A percentile compares a stretch with the other conserved stretches of the same genome.
Conservation (phyloP, 2,329 filamentous ascomycete species). For the Scedosporium minutisporum region DNA sequence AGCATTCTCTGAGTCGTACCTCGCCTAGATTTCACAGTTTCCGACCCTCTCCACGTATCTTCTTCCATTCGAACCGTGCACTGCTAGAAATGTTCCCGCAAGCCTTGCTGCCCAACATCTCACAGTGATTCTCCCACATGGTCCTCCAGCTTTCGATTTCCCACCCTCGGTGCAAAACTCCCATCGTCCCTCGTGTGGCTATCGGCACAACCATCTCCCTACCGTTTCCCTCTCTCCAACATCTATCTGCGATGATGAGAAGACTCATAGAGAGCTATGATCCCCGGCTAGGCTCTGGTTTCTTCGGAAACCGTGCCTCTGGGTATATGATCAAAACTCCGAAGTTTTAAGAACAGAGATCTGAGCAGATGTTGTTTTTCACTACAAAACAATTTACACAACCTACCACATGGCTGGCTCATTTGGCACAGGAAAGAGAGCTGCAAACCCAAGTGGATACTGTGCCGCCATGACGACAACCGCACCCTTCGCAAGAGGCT, state of each 20-base stretch:
- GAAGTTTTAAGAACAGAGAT: conserved; percentile 37
- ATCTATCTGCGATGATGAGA: conserved; percentile 10
- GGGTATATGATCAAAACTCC: conserved; percentile 6
- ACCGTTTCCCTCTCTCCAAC: background rate
- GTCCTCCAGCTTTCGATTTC: background rate
- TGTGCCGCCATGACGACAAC: conserved; percentile 5
- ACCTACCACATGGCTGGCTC: background rate
- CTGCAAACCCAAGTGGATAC: background rate
- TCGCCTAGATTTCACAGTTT: too few species aligned
- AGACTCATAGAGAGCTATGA: conserved; percentile 9
- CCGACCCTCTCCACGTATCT: background rate
- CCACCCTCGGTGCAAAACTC: background rate
- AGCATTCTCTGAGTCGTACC: too few species aligned
- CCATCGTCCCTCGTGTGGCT: background rate
- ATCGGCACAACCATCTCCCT: background rate
- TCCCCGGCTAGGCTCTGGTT: background rate
- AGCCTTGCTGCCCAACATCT: background rate
- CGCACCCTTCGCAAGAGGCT: background rate
- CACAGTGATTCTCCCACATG: background rate
- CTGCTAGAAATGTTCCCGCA: too few species aligned
- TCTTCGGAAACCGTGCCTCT: conserved; percentile 5
- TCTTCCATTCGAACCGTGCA: background rate
- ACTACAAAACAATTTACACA: background rate
- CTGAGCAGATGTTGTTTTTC: conserved; percentile 27
- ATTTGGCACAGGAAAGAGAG: background rate